A percentile compares a stretch with the other conserved stretches of the same genome.
These are phyloP conservation scores for Nannochloropsis granulata DNA, from an alignment of 108 stramenopile genomes.

Conservation along the genomic window DNA sequence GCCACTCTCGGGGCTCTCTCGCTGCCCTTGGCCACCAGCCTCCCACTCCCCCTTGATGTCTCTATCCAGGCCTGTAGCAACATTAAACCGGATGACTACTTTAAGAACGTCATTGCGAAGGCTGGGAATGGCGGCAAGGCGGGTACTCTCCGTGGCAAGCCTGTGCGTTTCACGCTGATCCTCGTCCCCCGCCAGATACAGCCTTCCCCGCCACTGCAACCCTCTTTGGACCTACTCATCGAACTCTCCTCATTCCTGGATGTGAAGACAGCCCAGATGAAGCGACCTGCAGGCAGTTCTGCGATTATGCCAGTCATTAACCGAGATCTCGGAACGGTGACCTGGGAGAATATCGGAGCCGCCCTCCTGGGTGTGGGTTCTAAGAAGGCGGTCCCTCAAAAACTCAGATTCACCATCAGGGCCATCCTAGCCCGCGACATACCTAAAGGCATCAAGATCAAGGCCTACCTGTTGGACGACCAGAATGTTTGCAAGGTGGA, in stretches of 20 bases:
- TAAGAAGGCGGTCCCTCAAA: background rate
- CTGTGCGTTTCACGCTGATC: background rate
- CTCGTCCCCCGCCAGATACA: background rate
- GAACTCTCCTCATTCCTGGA: background rate
- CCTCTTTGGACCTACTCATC: background rate
- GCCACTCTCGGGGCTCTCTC: too few relatives aligned
- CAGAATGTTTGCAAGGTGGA: background rate
- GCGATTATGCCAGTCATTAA: background rate
- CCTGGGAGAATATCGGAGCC: background rate
- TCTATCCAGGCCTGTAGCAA: background rate
- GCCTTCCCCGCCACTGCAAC: background rate
- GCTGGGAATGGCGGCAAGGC: background rate
- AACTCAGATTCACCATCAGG: background rate
- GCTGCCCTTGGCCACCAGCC: too few relatives aligned
- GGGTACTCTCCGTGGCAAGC: background rate
- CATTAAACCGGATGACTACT: background rate
- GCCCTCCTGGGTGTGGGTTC: background rate
- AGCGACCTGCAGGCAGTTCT: background rate
- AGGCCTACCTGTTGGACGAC: background rate
- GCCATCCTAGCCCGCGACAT: background rate
- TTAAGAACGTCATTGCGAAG: background rate
- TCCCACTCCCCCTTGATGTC: too few relatives aligned
- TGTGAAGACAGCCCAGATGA: background rate
- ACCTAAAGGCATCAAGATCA: background rate
- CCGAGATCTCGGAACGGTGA: background rate